phyloP scores from a whole-genome alignment of 495 filamentous ascomycete species.

The Penicillium canescens region DNA sequence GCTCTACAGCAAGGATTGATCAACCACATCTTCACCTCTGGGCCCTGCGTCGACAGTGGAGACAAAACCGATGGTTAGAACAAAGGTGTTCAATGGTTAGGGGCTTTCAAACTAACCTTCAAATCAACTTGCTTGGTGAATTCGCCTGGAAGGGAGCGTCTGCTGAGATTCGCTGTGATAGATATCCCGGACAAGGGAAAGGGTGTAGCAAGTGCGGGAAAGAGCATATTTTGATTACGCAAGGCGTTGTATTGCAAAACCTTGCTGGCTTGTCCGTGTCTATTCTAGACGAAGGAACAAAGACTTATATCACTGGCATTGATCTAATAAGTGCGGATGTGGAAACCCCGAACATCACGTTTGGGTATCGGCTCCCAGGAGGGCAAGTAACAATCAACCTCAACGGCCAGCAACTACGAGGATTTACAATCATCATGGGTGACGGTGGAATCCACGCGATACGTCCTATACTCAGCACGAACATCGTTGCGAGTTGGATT shows the following conservation, averaged over 20 bases:
- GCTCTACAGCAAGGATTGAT: not conserved
- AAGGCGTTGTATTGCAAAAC: not conserved
- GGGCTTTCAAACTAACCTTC: not conserved
- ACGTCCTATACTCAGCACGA: not conserved
- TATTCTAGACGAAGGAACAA: not conserved
- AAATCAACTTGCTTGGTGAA: not conserved
- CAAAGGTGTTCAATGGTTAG: not conserved
- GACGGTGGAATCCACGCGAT: not conserved
- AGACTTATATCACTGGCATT: not conserved
- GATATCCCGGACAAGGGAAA: not conserved
- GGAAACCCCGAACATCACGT: not conserved
- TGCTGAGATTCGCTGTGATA: not conserved
- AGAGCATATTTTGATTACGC: not conserved
- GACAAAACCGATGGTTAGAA: not conserved
- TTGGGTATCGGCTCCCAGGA: slow-evolving; percentile 3
- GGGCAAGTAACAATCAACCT: not conserved
- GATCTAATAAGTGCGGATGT: slow-evolving; percentile 2
- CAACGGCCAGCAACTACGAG: not conserved
- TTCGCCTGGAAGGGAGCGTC: not conserved
- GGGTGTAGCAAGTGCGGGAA: not conserved
- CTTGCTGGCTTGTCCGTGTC: not conserved
- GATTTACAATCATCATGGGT: not conserved
- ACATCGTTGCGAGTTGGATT: not conserved
- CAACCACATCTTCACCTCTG: not conserved
- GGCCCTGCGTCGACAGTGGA: not conserved